Evolutionary conservation across 345 rosid genomes (phyloP).

Genomic region (Eucalyptus curtisii): DNA sequence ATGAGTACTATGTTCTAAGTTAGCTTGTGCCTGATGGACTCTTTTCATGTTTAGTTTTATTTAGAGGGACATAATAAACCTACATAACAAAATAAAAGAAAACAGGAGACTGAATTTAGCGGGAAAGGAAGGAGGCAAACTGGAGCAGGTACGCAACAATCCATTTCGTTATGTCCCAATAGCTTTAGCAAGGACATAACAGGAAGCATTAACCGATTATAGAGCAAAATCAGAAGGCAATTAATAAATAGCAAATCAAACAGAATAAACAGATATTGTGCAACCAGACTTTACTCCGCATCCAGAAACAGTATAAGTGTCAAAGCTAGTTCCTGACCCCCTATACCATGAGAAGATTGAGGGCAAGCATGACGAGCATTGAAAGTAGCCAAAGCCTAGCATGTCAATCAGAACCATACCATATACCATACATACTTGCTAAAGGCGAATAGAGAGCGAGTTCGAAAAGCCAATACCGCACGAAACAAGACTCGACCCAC

Average conservation of each 20-base stretch:
- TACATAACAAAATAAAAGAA: background rate
- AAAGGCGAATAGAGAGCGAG: background rate
- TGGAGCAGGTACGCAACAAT: background rate
- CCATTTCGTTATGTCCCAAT: background rate
- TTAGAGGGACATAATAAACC: background rate
- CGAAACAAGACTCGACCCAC: background rate
- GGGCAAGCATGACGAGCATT: background rate
- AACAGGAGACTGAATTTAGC: background rate
- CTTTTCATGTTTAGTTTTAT: background rate
- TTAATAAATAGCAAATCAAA: background rate
- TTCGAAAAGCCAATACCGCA: background rate
- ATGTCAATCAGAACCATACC: background rate
- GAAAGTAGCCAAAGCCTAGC: background rate
- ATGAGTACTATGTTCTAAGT: background rate
- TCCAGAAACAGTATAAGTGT: background rate
- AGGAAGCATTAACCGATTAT: background rate
- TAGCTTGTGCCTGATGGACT: background rate
- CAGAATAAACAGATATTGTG: background rate
- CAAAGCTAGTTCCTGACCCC: background rate
- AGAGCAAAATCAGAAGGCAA: background rate
- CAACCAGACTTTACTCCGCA: background rate
- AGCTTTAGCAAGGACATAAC: background rate
- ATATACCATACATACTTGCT: background rate
- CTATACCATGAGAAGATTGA: background rate
- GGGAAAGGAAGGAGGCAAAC: background rate